Conservation (phyloP, 306 rosid species). For the Carpinus fangiana region DNA sequence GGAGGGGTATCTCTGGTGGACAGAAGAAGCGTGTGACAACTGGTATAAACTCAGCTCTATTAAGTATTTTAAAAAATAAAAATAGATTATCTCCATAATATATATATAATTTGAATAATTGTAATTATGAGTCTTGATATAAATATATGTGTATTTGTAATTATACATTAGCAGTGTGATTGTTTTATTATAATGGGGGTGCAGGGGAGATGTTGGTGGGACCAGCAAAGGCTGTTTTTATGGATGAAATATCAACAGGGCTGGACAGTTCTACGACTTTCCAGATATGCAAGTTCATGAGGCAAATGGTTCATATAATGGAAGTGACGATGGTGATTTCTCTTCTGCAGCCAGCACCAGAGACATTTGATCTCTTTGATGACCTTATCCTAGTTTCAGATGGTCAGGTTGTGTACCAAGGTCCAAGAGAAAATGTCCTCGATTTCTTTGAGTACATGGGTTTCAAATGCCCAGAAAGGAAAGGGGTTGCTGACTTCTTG, state of each 20-base stretch:
- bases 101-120: too few species aligned
- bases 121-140: too few species aligned
- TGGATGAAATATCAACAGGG: constrained; percentile 95
- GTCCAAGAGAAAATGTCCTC: constrained; percentile 41
- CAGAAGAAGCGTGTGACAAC: constrained; percentile 61
- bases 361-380: constrained; percentile 49
- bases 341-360: constrained; percentile 58
- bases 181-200: constrained; percentile 17
- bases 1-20: constrained; percentile 67
- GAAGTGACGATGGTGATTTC: constrained; percentile 35
- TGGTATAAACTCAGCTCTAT: constrained; percentile 6
- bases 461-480: constrained; percentile 50
- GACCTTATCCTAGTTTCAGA: constrained; percentile 43
- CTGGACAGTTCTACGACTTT: constrained; percentile 90
- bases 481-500: constrained; percentile 33
- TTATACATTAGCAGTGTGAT: neutral
- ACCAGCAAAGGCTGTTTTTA: constrained; percentile 74
- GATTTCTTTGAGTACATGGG: constrained; percentile 45
- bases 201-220: constrained; percentile 93
- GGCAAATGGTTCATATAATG: neutral
- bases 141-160: neutral
- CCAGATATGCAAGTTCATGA: constrained; percentile 77
- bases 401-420: constrained; percentile 47
- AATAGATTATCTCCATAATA: too few species aligned
- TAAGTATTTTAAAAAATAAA: too few species aligned